Evolutionary conservation across 1,284 basidiomycete species (phyloP).

Genomic region (Rhodotorula sp.): DNA sequence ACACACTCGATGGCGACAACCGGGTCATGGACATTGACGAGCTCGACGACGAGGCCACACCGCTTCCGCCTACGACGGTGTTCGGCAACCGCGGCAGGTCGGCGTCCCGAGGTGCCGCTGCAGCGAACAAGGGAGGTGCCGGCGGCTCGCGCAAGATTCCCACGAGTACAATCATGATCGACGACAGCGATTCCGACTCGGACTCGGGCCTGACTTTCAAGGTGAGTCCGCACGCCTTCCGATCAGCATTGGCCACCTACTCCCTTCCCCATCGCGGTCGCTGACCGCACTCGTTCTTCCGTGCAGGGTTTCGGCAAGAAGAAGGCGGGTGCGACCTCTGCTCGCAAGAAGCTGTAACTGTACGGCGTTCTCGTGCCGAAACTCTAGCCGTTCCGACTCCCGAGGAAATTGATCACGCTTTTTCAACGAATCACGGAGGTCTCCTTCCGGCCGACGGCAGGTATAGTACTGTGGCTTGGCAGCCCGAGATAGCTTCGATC

Average conservation of each 20-base stretch:
- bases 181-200: slow-evolving; percentile 25
- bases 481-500: too few species aligned
- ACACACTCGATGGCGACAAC: slow-evolving; percentile 9
- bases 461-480: too few species aligned
- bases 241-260: neutral
- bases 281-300: neutral
- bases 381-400: too few species aligned
- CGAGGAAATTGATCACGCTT: too few species aligned
- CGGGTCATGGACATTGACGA: slow-evolving; percentile 13
- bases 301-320: slow-evolving; percentile 28
- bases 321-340: neutral
- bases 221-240: slow-evolving; percentile 1
- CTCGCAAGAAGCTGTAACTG: neutral
- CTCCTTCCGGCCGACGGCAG: too few species aligned
- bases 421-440: too few species aligned
- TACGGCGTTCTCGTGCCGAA: too few species aligned
- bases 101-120: neutral
- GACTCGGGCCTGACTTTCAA: slow-evolving; percentile 39
- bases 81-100: neutral
- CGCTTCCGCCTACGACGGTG: slow-evolving; percentile 1
- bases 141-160: slow-evolving; percentile 12
- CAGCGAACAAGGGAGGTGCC: neutral
- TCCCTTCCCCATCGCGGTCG: neutral
- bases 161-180: slow-evolving; percentile 17
- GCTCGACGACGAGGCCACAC: slow-evolving; percentile 6